A percentile compares a stretch with the other conserved stretches of the same genome.
Evolutionary conservation across 805 yeast genomes (phyloP).

Genomic region (Clavispora vitiphila): DNA sequence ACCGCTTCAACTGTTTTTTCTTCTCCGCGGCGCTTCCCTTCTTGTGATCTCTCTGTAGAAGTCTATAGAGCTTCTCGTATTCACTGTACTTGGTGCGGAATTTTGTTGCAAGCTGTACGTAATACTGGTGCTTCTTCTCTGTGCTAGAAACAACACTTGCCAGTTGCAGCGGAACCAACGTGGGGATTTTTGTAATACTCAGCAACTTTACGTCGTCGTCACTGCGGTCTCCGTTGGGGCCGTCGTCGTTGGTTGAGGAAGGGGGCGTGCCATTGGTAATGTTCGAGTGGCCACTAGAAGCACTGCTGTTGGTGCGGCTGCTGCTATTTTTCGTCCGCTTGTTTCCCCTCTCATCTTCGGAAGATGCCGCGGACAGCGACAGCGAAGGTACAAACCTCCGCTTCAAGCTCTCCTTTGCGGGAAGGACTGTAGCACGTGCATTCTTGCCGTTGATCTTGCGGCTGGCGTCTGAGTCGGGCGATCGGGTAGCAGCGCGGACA

Average conservation of each 20-base stretch:
- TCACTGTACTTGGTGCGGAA: constrained; percentile 13
- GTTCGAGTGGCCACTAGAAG: constrained; percentile 10
- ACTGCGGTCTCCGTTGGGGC: constrained; percentile 8
- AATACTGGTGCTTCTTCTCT: constrained; percentile 16
- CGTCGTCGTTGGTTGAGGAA: constrained; percentile 29
- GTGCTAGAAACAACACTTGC: constrained; percentile 8
- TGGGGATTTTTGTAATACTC: constrained; percentile 1
- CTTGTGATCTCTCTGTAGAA: constrained; percentile 8
- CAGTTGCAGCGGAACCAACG: constrained; percentile 11
- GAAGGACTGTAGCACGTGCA: constrained; percentile 11
- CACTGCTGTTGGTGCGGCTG: constrained; percentile 10
- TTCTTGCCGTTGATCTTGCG: not conserved
- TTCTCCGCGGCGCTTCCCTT: constrained; percentile 9
- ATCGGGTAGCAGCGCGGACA: constrained; percentile 18
- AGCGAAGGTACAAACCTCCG: constrained; percentile 6
- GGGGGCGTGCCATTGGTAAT: constrained; percentile 29
- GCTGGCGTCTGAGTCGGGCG: constrained; percentile 14
- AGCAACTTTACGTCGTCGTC: constrained; percentile 11
- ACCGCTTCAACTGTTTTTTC: constrained; percentile 25
- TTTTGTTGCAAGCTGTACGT: constrained; percentile 14
- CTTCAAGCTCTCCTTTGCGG: constrained; percentile 6
- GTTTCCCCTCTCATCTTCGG: constrained; percentile 18
- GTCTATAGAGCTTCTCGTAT: constrained; percentile 12
- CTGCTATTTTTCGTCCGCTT: constrained; percentile 14
- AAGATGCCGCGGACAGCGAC: constrained; percentile 19